These are phyloP conservation scores for Pseudocercospora eumusae DNA, from an alignment of 2,329 filamentous ascomycete species.

Conservation along the genomic window DNA sequence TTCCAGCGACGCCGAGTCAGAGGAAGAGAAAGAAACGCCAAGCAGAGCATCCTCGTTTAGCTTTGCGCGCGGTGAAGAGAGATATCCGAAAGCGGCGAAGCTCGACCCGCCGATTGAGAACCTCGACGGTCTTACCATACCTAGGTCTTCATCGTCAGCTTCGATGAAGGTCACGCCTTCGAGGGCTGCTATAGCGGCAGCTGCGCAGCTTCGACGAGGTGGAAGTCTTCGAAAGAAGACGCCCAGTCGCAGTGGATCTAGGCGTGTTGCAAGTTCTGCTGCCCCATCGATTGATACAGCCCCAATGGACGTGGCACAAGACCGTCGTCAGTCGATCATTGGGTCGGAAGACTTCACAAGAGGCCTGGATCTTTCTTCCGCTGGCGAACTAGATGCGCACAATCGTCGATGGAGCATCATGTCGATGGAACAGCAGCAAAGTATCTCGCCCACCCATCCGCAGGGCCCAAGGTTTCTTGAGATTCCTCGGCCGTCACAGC, in stretches of 20 bases:
- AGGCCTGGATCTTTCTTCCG: conserved; percentile 22
- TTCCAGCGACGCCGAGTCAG: conserved; percentile 32
- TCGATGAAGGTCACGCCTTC: conserved; percentile 40
- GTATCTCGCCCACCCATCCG: conserved; percentile 33
- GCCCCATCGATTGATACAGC: conserved; percentile 35
- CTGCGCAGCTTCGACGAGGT: conserved; percentile 39
- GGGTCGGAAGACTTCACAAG: conserved; percentile 21
- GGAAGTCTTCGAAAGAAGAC: conserved; percentile 36
- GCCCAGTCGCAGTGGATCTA: conserved; percentile 26
- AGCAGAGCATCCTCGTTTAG: conserved; percentile 38
- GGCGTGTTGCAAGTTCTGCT: conserved; percentile 17
- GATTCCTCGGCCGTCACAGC: conserved; percentile 39
- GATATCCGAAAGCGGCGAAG: conserved; percentile 36
- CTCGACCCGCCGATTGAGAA: conserved; percentile 41
- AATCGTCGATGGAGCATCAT: conserved; percentile 51
- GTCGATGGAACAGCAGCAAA: conserved; percentile 48
- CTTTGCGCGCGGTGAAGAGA: conserved; percentile 34
- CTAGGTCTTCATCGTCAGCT: conserved; percentile 37
- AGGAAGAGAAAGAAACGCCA: conserved; percentile 35
- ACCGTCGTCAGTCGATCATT: conserved; percentile 23
- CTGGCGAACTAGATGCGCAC: conserved; percentile 44
- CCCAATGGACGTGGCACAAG: conserved; percentile 33
- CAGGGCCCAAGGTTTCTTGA: conserved; percentile 15
- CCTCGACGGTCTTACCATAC: conserved; percentile 39
- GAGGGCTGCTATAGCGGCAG: conserved; percentile 40